Evolutionary conservation across 176 grass and related monocot genomes (phyloP), one percentile per base, ranked within the genome.

Genomic region (Melocanna baccifera): DNA sequence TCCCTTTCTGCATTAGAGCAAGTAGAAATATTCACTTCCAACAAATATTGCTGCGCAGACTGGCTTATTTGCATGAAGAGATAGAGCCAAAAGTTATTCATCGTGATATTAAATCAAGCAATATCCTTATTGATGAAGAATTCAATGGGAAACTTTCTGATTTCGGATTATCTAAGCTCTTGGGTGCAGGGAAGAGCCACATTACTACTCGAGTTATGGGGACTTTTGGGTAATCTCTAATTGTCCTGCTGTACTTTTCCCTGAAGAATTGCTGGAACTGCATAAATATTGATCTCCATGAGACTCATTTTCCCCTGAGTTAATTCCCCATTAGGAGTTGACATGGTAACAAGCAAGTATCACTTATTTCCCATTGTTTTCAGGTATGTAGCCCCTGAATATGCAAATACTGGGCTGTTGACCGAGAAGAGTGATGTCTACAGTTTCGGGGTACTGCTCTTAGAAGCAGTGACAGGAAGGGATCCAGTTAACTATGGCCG

Each of bases 71-170:
- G 19, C 78, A 80, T 0, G 78, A 80, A 68, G 78, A 14, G 1
- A 80, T 80, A 66, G 78, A 80, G 43, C 78, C 78, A 16, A 80
- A 80, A 80, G 78, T 80, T 15, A 42, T 80, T 15, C 78, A 80
- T 45, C 78, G 78, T 14, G 78, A 80, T 80, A 68, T 80, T 30
- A 80, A 68, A 70, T 82, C 79, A 22, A 82, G 79, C 41, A 82
- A 82, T 43, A 82, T 82, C 50, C 42, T 82, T 23, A 71, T 82
- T 3, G 51, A 82, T 0, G 50, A 82, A 66, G 77, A 79, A 50
- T 79, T 79, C 43, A 79, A 66, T 36, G 77, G 61, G 26, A 79
- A 79, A 79, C 59, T 79, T 65, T 65, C 76, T 5, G 76, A 78
- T 20, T 78, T 78, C 2, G 76, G 76, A 32, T 47, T 78, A 30